A percentile compares a stretch with the other conserved stretches of the same genome.
These are phyloP conservation scores for Pichia rugopelliculosa DNA, from an alignment of 805 yeast species.

Conservation along the genomic window DNA sequence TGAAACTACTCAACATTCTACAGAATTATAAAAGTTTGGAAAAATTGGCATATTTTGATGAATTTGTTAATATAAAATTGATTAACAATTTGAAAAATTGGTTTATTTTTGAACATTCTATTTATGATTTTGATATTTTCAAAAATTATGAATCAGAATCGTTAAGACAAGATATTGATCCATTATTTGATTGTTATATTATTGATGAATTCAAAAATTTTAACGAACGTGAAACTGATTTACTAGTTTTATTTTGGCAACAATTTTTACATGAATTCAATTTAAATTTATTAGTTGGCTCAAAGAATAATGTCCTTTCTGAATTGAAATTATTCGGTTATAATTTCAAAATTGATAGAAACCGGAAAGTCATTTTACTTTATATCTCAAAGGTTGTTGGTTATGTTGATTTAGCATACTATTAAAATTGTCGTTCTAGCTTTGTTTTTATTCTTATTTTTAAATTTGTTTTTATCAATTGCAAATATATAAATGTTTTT, in stretches of 20 bases:
- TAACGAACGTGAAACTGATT: conserved; percentile 11
- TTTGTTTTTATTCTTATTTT: background rate
- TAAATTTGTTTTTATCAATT: background rate
- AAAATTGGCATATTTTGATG: conserved; percentile 19
- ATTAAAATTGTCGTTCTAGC: background rate
- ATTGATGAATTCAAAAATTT: conserved; percentile 17
- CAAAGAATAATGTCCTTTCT: background rate
- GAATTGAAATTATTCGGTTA: conserved; percentile 22
- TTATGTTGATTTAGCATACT: conserved; percentile 19
- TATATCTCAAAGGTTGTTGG: conserved; percentile 17
- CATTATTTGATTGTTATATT: conserved; percentile 14
- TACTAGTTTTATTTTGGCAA: conserved; percentile 22
- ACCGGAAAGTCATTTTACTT: conserved; percentile 16
- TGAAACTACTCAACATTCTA: conserved; percentile 6
- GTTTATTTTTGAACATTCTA: conserved; percentile 19
- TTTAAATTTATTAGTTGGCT: conserved; percentile 7
- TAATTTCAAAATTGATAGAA: conserved; percentile 17
- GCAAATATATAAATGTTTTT: background rate
- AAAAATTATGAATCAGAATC: conserved; percentile 17
- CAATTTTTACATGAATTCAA: conserved; percentile 13
- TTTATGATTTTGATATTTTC: conserved; percentile 13
- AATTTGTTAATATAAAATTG: conserved; percentile 16
- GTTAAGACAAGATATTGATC: conserved; percentile 14
- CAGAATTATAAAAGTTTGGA: conserved; percentile 4
- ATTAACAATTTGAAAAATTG: conserved; percentile 19